Conservation (phyloP, 208 protist species). For the Crithidia mellificae region DNA sequence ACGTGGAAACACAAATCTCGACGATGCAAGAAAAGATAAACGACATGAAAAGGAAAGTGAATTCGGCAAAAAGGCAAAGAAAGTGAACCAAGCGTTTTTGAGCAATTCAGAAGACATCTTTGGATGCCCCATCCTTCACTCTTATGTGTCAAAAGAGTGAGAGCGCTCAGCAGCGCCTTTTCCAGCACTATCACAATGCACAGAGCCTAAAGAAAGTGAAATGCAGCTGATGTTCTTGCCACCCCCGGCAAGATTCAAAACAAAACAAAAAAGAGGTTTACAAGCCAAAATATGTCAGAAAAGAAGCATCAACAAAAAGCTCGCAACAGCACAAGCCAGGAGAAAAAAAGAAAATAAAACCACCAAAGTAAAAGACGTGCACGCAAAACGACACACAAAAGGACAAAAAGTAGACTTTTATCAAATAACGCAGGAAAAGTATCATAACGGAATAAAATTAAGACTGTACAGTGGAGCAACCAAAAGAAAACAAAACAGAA, state of each 20-base stretch:
- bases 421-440: neutral
- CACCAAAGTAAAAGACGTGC: neutral
- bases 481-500: neutral
- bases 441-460: neutral
- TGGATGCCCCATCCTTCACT: too few relatives aligned
- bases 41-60: too few relatives aligned
- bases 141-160: too few relatives aligned
- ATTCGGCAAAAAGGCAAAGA: too few relatives aligned
- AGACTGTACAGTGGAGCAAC: neutral
- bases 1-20: slow-evolving; percentile 3
- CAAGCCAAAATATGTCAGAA: neutral
- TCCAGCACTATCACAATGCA: too few relatives aligned
- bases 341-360: neutral
- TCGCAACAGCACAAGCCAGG: neutral
- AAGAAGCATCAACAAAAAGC: neutral
- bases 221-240: neutral
- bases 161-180: too few relatives aligned
- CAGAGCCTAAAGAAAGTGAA: too few relatives aligned
- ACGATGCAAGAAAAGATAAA: neutral
- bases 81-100: too few relatives aligned
- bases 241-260: neutral
- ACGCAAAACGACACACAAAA: neutral
- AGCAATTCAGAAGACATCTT: too few relatives aligned
- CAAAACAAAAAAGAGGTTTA: neutral
- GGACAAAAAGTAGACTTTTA: neutral